These are phyloP conservation scores for Hibiscus mutabilis DNA, from an alignment of 345 rosid species.

Conservation along the genomic window DNA sequence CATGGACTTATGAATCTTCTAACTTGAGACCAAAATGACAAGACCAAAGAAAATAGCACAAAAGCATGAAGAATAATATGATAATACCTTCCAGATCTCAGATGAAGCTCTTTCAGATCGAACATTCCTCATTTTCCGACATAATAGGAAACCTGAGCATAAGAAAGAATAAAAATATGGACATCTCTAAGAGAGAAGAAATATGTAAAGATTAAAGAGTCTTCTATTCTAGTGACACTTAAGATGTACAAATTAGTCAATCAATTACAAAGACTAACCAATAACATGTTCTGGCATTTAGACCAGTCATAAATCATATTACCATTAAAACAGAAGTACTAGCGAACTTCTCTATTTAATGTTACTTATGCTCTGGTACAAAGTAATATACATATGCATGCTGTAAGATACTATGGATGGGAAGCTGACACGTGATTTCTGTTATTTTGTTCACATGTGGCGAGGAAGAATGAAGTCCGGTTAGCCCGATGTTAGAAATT, in stretches of 20 bases:
- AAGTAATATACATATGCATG: neutral
- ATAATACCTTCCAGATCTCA: slow-evolving; percentile 56
- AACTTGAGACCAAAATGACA: neutral
- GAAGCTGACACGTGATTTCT: neutral
- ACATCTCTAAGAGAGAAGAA: neutral
- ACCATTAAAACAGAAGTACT: neutral
- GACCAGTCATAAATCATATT: neutral
- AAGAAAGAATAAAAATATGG: neutral
- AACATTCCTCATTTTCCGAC: slow-evolving; percentile 54
- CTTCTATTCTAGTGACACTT: neutral
- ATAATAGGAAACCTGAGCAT: slow-evolving; percentile 42
- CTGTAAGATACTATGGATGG: neutral
- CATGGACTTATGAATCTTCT: neutral
- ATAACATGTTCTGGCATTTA: neutral
- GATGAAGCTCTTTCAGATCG: slow-evolving; percentile 56
- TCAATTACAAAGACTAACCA: neutral
- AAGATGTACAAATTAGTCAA: neutral
- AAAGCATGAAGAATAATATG: neutral
- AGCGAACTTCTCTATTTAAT: neutral
- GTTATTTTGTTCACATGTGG: neutral
- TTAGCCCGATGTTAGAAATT: neutral
- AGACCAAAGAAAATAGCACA: neutral
- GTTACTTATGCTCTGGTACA: neutral
- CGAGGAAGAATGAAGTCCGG: neutral
- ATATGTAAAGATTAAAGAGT: neutral